These are phyloP conservation scores for Aspergillus ellipticus DNA, from an alignment of 495 filamentous ascomycete genomes.

Conservation along the genomic window DNA sequence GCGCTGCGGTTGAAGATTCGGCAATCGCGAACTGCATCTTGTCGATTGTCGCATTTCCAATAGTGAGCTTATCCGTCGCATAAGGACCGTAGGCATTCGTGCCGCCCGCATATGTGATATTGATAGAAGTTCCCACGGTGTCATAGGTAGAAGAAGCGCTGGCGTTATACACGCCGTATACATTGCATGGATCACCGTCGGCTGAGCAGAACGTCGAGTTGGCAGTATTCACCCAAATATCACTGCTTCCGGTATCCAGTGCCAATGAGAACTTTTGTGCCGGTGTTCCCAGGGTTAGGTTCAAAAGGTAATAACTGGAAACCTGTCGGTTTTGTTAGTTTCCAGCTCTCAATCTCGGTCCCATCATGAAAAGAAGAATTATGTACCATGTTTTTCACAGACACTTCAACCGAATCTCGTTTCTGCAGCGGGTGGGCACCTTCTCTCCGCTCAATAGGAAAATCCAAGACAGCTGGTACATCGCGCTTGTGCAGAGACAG, in stretches of 20 bases:
- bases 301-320: conserved; percentile 63
- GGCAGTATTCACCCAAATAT: conserved; percentile 58
- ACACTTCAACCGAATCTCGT: conserved; percentile 27
- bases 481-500: conserved; percentile 24
- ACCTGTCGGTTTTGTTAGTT: conserved; percentile 23
- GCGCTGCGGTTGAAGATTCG: conserved; percentile 51
- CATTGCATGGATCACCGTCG: conserved; percentile 42
- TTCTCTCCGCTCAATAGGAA: conserved; percentile 45
- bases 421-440: conserved; percentile 23
- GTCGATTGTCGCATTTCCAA: conserved; percentile 56
- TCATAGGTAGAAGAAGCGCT: conserved; percentile 66
- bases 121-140: conserved; percentile 63
- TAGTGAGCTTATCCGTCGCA: conserved; percentile 64
- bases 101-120: conserved; percentile 77
- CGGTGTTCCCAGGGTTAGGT: conserved; percentile 65
- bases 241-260: conserved; percentile 74
- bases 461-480: conserved; percentile 42
- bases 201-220: conserved; percentile 22
- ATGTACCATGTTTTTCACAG: conserved; percentile 18
- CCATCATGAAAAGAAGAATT: not conserved
- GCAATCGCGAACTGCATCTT: conserved; percentile 73
- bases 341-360: not conserved
- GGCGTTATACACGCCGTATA: conserved; percentile 48
- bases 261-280: conserved; percentile 55
- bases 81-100: conserved; percentile 71